A percentile compares a stretch with the other conserved stretches of the same genome.
Evolutionary conservation across 2,329 filamentous ascomycete species (phyloP).

Genomic region (Fusarium pilosicola): DNA sequence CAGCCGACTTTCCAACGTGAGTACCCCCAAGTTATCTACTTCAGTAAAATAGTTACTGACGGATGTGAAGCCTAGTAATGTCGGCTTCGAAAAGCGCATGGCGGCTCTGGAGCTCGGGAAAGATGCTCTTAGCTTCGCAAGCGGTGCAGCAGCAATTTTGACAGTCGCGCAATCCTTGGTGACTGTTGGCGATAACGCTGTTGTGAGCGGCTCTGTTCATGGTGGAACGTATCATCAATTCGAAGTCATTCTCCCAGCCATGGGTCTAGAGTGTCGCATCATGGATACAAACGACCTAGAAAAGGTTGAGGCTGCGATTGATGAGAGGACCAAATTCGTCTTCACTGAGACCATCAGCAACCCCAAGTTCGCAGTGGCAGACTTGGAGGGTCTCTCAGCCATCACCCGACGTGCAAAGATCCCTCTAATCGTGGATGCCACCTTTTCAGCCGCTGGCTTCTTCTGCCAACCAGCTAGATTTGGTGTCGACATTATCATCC

Average conservation of each 20-base stretch:
- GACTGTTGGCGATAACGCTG: not conserved
- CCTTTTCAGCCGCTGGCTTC: not conserved
- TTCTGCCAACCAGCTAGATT: slow-evolving; percentile 1
- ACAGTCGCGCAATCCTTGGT: not conserved
- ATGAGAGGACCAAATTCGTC: not conserved
- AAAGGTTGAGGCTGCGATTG: not conserved
- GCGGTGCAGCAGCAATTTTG: not conserved
- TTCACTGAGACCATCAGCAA: slow-evolving; percentile 14
- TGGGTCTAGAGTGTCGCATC: not conserved
- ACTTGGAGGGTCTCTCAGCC: not conserved
- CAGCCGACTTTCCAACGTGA: not conserved
- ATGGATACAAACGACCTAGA: not conserved
- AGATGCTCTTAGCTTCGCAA: not conserved
- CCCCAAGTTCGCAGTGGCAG: not conserved
- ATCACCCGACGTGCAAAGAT: not conserved
- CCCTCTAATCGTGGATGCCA: slow-evolving; percentile 4
- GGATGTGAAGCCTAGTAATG: not conserved
- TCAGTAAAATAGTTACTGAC: not conserved
- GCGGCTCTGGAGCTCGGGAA: not conserved
- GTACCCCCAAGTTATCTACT: accelerated
- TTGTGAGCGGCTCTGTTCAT: not conserved
- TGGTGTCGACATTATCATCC: slow-evolving; percentile 85
- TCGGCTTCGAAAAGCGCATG: slow-evolving; percentile 6
- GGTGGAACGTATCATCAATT: slow-evolving; percentile 11
- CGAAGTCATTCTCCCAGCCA: not conserved